phyloP scores from a whole-genome alignment of 1,139 yeast genomes.

The Nakaseomyces delphensis region DNA sequence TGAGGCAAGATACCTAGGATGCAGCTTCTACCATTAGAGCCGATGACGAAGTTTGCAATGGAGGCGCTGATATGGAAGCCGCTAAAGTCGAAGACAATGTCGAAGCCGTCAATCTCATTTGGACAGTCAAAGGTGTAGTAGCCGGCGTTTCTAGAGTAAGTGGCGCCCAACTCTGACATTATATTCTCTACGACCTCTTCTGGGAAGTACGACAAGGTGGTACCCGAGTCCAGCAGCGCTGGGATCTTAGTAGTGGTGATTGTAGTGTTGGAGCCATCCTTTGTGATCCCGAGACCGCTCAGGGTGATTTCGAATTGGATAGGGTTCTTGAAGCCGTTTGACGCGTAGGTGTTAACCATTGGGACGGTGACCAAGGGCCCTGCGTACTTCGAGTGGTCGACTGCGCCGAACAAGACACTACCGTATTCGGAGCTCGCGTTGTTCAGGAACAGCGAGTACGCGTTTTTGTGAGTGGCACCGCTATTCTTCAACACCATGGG shows the following conservation, averaged over 20 bases:
- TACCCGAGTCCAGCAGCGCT: slow-evolving; percentile 59
- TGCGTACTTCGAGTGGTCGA: slow-evolving; percentile 43
- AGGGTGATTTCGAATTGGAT: slow-evolving; percentile 41
- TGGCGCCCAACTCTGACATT: slow-evolving; percentile 34
- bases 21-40: slow-evolving; percentile 25
- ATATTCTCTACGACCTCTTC: slow-evolving; percentile 33
- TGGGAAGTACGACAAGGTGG: slow-evolving; percentile 51
- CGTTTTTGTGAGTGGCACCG: slow-evolving; percentile 43
- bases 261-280: slow-evolving; percentile 23
- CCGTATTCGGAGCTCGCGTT: slow-evolving; percentile 35
- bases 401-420: slow-evolving; percentile 47
- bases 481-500: slow-evolving; percentile 38
- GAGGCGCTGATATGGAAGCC: slow-evolving; percentile 43
- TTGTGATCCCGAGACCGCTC: slow-evolving; percentile 31
- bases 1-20: slow-evolving; percentile 31
- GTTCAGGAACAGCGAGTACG: slow-evolving; percentile 48
- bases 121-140: slow-evolving; percentile 33
- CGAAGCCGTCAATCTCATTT: slow-evolving; percentile 17
- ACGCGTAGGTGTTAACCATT: slow-evolving; percentile 33
- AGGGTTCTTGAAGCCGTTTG: slow-evolving; percentile 25
- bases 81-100: slow-evolving; percentile 41
- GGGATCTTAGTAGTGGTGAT: slow-evolving; percentile 27
- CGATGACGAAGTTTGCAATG: slow-evolving; percentile 33
- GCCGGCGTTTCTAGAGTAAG: slow-evolving; percentile 30
- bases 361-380: slow-evolving; percentile 42